Evolutionary conservation across 768 basidiomycete genomes (phyloP).

Genomic region (Serendipita sp.): DNA sequence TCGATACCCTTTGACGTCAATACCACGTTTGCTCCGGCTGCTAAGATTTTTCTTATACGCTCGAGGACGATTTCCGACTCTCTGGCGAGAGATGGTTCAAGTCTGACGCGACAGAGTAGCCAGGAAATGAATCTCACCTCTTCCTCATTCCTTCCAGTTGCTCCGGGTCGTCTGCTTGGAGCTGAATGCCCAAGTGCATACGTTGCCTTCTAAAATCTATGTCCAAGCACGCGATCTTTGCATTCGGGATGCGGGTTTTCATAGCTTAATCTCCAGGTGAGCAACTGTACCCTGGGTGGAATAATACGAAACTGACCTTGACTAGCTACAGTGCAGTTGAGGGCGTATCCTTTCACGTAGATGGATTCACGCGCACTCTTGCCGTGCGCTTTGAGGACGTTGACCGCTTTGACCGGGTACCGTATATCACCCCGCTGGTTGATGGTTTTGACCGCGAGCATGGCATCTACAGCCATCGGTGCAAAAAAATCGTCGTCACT

Average conservation of each 20-base stretch:
- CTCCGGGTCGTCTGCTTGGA: constrained; percentile 89
- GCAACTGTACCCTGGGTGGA: not conserved
- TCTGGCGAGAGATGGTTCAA: not conserved
- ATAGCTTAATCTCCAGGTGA: constrained; percentile 44
- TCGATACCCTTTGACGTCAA: constrained; percentile 98
- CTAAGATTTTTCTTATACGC: constrained; percentile 88
- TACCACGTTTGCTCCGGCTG: constrained; percentile 90
- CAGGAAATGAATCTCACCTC: constrained; percentile 35
- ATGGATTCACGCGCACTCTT: constrained; percentile 88
- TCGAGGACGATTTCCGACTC: constrained; percentile 90
- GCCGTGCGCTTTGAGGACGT: constrained; percentile 94
- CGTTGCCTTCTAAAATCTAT: constrained; percentile 93
- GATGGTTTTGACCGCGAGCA: constrained; percentile 90
- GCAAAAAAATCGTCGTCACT: constrained; percentile 98
- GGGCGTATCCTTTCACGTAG: constrained; percentile 88
- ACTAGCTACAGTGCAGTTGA: constrained; percentile 97
- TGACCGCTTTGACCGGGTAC: constrained; percentile 98
- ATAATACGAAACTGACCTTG: constrained; percentile 48
- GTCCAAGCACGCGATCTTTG: constrained; percentile 96
- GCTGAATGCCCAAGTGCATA: constrained; percentile 96
- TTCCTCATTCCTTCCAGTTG: constrained; percentile 93
- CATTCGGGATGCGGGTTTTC: constrained; percentile 85
- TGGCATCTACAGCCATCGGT: constrained; percentile 97
- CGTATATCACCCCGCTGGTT: constrained; percentile 91
- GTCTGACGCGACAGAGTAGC: not conserved